phyloP scores from a whole-genome alignment of 192 early-diverging fungal genomes.

The Coemansia sp. region DNA sequence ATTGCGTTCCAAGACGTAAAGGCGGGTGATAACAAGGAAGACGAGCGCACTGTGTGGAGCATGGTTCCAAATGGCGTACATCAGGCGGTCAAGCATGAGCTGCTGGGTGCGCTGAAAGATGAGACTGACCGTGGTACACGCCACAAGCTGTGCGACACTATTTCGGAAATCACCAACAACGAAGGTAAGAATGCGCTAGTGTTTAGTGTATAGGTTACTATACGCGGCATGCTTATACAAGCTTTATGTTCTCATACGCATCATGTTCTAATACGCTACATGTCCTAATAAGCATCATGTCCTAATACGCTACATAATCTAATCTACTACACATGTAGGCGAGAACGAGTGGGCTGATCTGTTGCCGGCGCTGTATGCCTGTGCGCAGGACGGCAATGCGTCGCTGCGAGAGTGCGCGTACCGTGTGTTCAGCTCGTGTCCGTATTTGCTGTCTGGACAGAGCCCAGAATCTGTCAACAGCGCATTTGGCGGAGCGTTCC shows the following conservation, averaged over 20 bases:
- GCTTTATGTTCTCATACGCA: too few species aligned
- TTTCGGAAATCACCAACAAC: slow-evolving; percentile 79
- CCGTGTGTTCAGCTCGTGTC: slow-evolving; percentile 82
- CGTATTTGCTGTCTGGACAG: slow-evolving; percentile 72
- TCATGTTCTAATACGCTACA: too few species aligned
- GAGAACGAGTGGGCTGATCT: slow-evolving; percentile 73
- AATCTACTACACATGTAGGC: slow-evolving; percentile 1
- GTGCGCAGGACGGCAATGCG: slow-evolving; percentile 69
- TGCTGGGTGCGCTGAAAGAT: slow-evolving; percentile 73
- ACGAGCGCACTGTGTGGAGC: slow-evolving; percentile 69
- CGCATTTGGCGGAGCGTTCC: slow-evolving; percentile 72
- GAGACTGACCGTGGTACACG: slow-evolving; percentile 73
- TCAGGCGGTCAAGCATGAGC: slow-evolving; percentile 66
- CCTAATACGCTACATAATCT: too few species aligned
- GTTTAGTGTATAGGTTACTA: background rate
- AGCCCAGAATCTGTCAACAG: slow-evolving; percentile 65
- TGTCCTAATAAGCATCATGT: too few species aligned
- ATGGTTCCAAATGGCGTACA: slow-evolving; percentile 63
- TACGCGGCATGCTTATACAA: too few species aligned
- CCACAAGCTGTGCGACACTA: slow-evolving; percentile 92
- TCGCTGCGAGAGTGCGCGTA: slow-evolving; percentile 86
- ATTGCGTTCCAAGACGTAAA: slow-evolving; percentile 54
- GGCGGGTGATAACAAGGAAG: slow-evolving; percentile 47
- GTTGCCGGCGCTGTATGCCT: slow-evolving; percentile 74
- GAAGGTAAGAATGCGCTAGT: slow-evolving; percentile 34